Evolutionary conservation across 2,329 filamentous ascomycete genomes (phyloP).

Genomic region (Furcasterigmium sp.): DNA sequence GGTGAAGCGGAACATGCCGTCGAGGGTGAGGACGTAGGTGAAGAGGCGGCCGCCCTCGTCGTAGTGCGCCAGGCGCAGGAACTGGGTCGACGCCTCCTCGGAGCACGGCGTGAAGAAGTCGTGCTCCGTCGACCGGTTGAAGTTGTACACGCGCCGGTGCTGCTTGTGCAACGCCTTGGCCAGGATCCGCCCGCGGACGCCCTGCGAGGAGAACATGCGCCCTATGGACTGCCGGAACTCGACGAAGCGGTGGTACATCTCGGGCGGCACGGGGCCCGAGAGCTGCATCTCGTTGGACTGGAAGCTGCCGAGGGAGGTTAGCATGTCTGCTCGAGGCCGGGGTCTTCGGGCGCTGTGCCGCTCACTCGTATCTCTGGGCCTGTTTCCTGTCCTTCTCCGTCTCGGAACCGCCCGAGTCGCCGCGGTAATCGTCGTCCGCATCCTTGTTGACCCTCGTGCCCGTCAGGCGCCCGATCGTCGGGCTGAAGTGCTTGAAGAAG

Average conservation of each 20-base stretch:
- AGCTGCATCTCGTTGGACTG: slow-evolving; percentile 91
- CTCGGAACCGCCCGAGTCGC: slow-evolving; percentile 14
- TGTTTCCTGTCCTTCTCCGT: slow-evolving; percentile 40
- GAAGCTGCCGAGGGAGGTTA: slow-evolving; percentile 51
- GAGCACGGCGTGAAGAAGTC: slow-evolving; percentile 64
- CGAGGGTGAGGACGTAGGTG: slow-evolving; percentile 86
- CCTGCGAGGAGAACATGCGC: slow-evolving; percentile 76
- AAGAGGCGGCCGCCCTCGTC: slow-evolving; percentile 83
- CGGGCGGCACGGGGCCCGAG: slow-evolving; percentile 70
- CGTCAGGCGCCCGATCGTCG: slow-evolving; percentile 77
- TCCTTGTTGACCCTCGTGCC: slow-evolving; percentile 65
- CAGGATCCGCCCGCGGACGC: slow-evolving; percentile 72
- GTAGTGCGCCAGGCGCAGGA: slow-evolving; percentile 81
- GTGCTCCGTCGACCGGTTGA: slow-evolving; percentile 68
- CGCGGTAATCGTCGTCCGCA: slow-evolving; percentile 39
- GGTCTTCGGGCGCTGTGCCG: slow-evolving; percentile 10
- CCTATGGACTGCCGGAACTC: slow-evolving; percentile 90
- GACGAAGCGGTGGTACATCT: slow-evolving; percentile 86
- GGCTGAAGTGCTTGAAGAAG: slow-evolving; percentile 83
- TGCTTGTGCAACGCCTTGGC: slow-evolving; percentile 88
- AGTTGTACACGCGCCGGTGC: slow-evolving; percentile 85
- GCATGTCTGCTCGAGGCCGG: neutral
- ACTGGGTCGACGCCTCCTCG: slow-evolving; percentile 67
- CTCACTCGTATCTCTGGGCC: slow-evolving; percentile 72
- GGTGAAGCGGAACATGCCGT: slow-evolving; percentile 83